Base-by-base conservation (phyloP, 2,329 filamentous ascomycete genomes). In the Ceratocystis variospora region DNA sequence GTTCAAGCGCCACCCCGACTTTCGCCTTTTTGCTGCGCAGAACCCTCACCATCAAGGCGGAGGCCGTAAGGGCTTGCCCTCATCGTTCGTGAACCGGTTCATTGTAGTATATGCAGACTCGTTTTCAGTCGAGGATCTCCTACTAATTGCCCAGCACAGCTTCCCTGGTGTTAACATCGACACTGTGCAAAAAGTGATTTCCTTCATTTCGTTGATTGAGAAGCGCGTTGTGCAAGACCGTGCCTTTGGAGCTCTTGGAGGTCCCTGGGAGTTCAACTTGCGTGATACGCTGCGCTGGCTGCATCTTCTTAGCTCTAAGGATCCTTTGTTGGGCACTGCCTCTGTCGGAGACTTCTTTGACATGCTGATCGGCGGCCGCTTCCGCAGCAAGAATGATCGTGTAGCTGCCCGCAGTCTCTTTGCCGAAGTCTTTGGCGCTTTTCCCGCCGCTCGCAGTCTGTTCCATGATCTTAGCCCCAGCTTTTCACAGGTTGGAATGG, bases 31-130 rank as follows among this genome's bases (percentile, higher is more conserved):
- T 72, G 94, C 95, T 15, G 92, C 94, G 0, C 94, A 99, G 74
- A 99, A 99, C 73, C 94, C 94, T 7, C 94, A 99, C 75, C 90
- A 96, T 72, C 94, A 99, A 76, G 94, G 94, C 67, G 93, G 94
- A 69, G 94, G 94, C 8, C 85, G 94, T 71, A 99, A 99, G 76
- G 94, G 94, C 48, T 79, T 99, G 45, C 94, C 94, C 1, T 89
- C 88, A 67, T 97, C 94, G 0, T 99, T 99, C 72, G 94, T 99
- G 69, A 97, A 99, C 74, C 88, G 95, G 59, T 99, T 99, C 74
- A 94, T 95, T 46, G 93, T 99, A 19, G 95, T 99, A 0, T 97
- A 97, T 76, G 91, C 94, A 67, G 94, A 99, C 72, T 83, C 91
- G 3, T 94, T 99, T 73, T 87, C 83, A 17, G 80, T 87, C 31